Percentiles rank a stretch among this genome's conserved stretches.
Conservation (phyloP, 2,329 filamentous ascomycete species). For the Nemania sp. region DNA sequence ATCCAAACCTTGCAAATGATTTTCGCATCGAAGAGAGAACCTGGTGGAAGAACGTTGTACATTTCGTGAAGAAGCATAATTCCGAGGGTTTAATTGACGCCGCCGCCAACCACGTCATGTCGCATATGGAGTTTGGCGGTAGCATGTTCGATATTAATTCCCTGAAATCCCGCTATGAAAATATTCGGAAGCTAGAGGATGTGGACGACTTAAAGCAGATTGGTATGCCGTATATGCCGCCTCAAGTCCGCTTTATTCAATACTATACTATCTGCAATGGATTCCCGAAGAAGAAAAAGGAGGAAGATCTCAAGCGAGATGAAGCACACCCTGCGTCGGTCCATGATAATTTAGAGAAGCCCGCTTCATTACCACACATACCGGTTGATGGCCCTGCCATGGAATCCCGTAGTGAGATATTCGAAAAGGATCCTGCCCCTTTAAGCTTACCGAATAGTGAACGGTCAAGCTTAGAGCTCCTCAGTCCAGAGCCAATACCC, state of each 20-base stretch:
- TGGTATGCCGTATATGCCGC: slow-evolving; percentile 53
- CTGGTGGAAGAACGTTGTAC: slow-evolving; percentile 74
- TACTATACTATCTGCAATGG: slow-evolving; percentile 92
- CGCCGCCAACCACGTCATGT: slow-evolving; percentile 78
- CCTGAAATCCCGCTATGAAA: slow-evolving; percentile 76
- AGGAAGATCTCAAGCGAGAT: slow-evolving; percentile 33
- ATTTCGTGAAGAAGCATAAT: slow-evolving; percentile 86
- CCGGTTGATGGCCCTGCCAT: slow-evolving; percentile 57
- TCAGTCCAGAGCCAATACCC: slow-evolving; percentile 45
- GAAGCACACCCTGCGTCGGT: slow-evolving; percentile 37
- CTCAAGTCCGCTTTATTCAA: slow-evolving; percentile 82
- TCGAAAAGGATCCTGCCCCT: slow-evolving; percentile 4
- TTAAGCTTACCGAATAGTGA: slow-evolving; percentile 38
- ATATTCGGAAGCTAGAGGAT: slow-evolving; percentile 78
- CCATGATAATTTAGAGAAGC: slow-evolving; percentile 29
- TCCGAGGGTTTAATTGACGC: slow-evolving; percentile 76
- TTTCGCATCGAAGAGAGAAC: slow-evolving; percentile 75
- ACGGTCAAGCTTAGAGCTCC: slow-evolving; percentile 44
- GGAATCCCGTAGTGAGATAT: slow-evolving; percentile 8
- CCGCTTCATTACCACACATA: slow-evolving; percentile 55
- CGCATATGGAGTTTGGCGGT: slow-evolving; percentile 85
- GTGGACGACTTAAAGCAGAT: slow-evolving; percentile 65
- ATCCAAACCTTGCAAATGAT: slow-evolving; percentile 82
- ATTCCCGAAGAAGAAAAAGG: slow-evolving; percentile 66
- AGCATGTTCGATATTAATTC: slow-evolving; percentile 81